A percentile compares a stretch with the other conserved stretches of the same genome.
phyloP scores from a whole-genome alignment of 371 early-diverging fungal species.

The Mucor irregularis region DNA sequence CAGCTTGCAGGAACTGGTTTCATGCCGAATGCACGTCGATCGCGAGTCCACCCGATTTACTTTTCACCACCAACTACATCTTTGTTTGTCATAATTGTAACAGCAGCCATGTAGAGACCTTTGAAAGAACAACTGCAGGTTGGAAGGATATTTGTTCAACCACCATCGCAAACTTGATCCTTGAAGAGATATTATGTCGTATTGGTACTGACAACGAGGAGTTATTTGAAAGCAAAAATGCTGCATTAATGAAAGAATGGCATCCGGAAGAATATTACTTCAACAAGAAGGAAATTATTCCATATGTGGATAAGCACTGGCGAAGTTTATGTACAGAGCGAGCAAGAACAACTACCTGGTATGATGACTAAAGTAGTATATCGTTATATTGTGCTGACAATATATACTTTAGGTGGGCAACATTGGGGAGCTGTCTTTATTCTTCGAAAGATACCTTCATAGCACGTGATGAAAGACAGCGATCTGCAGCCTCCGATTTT shows the following conservation, averaged over 20 bases:
- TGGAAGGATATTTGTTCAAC: slow-evolving; percentile 75
- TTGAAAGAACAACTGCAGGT: slow-evolving; percentile 65
- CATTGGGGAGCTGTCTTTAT: slow-evolving; percentile 65
- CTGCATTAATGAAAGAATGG: slow-evolving; percentile 53
- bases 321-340: slow-evolving; percentile 68
- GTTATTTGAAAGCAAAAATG: slow-evolving; percentile 53
- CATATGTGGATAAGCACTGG: slow-evolving; percentile 73
- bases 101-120: slow-evolving; percentile 42
- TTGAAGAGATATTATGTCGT: slow-evolving; percentile 50
- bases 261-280: slow-evolving; percentile 61
- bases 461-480: slow-evolving; percentile 60
- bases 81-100: slow-evolving; percentile 56
- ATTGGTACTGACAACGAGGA: slow-evolving; percentile 38
- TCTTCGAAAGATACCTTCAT: slow-evolving; percentile 64
- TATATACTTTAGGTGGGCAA: slow-evolving; percentile 62
- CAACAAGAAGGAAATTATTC: slow-evolving; percentile 68
- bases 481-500: slow-evolving; percentile 70
- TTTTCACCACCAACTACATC: slow-evolving; percentile 67
- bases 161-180: slow-evolving; percentile 64
- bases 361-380: not conserved
- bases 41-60: slow-evolving; percentile 49
- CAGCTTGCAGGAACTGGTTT: slow-evolving; percentile 70
- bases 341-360: slow-evolving; percentile 66
- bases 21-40: slow-evolving; percentile 62
- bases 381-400: not conserved